These are phyloP conservation scores for Ceratobasidium sp. DNA, from an alignment of 1,284 basidiomycete species.

Conservation along the genomic window DNA sequence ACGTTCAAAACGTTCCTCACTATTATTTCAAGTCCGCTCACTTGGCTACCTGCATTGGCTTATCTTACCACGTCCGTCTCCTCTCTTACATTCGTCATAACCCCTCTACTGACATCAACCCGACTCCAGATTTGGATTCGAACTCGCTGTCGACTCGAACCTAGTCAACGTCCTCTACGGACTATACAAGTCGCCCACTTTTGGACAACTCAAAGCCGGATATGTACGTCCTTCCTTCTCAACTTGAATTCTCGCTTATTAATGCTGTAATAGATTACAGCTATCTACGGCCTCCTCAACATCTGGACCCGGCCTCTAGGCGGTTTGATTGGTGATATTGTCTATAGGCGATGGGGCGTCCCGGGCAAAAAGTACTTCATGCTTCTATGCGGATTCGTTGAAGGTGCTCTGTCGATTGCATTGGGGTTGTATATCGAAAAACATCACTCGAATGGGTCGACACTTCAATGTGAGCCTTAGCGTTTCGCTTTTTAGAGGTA, in stretches of 20 bases:
- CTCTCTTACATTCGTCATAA: too few species aligned
- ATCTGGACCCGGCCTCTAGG: slow-evolving; percentile 67
- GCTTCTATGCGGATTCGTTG: slow-evolving; percentile 62
- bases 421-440: slow-evolving; percentile 64
- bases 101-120: too few species aligned
- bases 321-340: slow-evolving; percentile 66
- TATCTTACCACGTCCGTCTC: slow-evolving; percentile 61
- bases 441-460: slow-evolving; percentile 51
- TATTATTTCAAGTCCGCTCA: slow-evolving; percentile 65
- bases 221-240: slow-evolving; percentile 60
- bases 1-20: slow-evolving; percentile 58
- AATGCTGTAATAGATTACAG: too few species aligned
- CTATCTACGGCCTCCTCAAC: slow-evolving; percentile 68
- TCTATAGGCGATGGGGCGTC: slow-evolving; percentile 65
- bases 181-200: slow-evolving; percentile 57
- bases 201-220: slow-evolving; percentile 67
- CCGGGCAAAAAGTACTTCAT: slow-evolving; percentile 68
- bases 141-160: slow-evolving; percentile 71
- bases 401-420: slow-evolving; percentile 65
- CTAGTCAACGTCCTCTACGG: slow-evolving; percentile 66
- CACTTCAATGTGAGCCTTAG: slow-evolving; percentile 37
- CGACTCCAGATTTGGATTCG: slow-evolving; percentile 67
- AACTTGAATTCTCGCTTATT: slow-evolving; percentile 6
- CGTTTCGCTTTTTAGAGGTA: not conserved
- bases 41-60: slow-evolving; percentile 70